Evolutionary conservation across 2,329 filamentous ascomycete species (phyloP), one percentile per base, ranked within the genome.

Genomic region (Cladosporium sp.): DNA sequence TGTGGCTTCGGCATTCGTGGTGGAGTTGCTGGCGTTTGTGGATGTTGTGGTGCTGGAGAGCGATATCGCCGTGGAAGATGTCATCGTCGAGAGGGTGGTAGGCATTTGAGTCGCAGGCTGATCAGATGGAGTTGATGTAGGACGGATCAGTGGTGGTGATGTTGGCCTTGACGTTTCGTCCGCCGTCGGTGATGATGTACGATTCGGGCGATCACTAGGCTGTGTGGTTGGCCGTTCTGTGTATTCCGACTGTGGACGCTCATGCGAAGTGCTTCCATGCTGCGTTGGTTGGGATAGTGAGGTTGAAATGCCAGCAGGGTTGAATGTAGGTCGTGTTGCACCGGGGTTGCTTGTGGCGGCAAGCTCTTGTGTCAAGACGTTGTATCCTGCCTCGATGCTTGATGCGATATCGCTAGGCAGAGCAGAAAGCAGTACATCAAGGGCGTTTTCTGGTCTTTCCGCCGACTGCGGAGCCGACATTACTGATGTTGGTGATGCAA

Each of bases 401-500:
- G 55, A 54, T 10, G 52, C 56, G 11, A 58, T 42, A 42, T 53
- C 40, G 34, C 37, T 52, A 3, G 56, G 56, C 14, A 57, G 44
- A 14, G 55, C 56, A 31, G 55, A 51, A 4, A 58, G 55, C 19
- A 58, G 35, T 16, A 58, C 43, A 2, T 49, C 53, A 14, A 58
- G 43, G 11, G 54, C 56, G 43, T 58, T 58, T 13, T 41, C 16
- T 4, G 49, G 38, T 9, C 19, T 19, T 9, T 38, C 49, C n/a
- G 43, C 9, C 28, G 43, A 14, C 35, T 42, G n/a, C 14, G 46
- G 18, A 7, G 31, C 16, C 11, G 46, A 34, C 46, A 43, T 49
- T 22, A 11, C 42, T 28, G 22, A 9, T 14, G 9, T 19, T n/a
- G 9, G 34, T 13, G 16, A 18, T 19, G 14, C 22, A 5, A 28